Evolutionary conservation across 2,329 filamentous ascomycete species (phyloP).

Genomic region (Claviceps sp.): DNA sequence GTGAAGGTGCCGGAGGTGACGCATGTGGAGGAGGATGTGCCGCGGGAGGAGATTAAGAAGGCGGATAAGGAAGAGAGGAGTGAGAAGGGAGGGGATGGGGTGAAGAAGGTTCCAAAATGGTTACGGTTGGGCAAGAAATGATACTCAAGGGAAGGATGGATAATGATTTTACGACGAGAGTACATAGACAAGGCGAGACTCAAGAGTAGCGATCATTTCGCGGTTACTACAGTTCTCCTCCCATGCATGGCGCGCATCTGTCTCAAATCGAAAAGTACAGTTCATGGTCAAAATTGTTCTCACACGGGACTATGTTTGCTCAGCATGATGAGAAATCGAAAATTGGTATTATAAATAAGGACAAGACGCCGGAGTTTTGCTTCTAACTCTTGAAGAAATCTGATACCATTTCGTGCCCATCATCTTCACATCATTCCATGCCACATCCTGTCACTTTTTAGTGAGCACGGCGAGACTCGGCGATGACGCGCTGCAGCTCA

Average conservation of each 20-base stretch:
- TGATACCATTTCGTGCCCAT: neutral
- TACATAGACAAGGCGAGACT: too few relatives aligned
- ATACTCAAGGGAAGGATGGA: neutral
- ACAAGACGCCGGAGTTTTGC: neutral
- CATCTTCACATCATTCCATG: neutral
- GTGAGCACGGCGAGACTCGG: conserved; percentile 69
- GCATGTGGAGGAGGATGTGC: conserved; percentile 20
- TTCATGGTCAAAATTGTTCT: too few relatives aligned
- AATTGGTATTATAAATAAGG: too few relatives aligned
- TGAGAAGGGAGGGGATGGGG: conserved; percentile 25
- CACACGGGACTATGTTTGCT: too few relatives aligned
- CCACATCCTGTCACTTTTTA: conserved; percentile 25
- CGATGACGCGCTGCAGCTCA: conserved; percentile 95
- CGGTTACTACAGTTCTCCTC: too few relatives aligned
- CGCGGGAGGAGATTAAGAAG: conserved; percentile 5
- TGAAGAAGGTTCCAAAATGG: conserved; percentile 52
- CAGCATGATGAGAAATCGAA: too few relatives aligned
- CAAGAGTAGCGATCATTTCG: too few relatives aligned
- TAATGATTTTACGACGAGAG: too few relatives aligned
- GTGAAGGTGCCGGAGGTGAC: conserved; percentile 49
- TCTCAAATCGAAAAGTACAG: too few relatives aligned
- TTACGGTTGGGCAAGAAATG: conserved; percentile 62
- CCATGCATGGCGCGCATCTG: too few relatives aligned
- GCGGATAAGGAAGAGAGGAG: conserved; percentile 21
- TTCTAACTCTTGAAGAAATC: neutral